Conservation (phyloP, 176 grass and related monocot genomes). For the Areca catechu region DNA sequence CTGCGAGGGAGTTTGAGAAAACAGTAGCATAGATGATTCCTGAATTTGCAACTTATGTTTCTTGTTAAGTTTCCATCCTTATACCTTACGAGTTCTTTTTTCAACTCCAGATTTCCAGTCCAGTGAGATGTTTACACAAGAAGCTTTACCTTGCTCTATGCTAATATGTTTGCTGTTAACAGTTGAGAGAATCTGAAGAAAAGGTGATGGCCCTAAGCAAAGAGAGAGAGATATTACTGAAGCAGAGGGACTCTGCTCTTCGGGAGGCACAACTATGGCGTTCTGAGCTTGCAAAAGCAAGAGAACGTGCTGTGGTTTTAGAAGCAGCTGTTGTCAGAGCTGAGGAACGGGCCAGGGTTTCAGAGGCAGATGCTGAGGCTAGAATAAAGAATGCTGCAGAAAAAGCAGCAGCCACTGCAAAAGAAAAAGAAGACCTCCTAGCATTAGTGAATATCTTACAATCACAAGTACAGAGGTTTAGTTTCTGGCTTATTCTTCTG, state of each 20-base stretch:
- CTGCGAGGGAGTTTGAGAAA: too few relatives aligned
- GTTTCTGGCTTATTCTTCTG: background rate
- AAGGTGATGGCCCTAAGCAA: constrained; percentile 54
- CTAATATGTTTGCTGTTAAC: constrained; percentile 17
- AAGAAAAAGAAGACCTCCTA: constrained; percentile 76
- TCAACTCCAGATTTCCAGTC: too few relatives aligned
- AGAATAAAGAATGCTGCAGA: constrained; percentile 56
- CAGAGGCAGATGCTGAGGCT: constrained; percentile 50
- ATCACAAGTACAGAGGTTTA: constrained; percentile 83
- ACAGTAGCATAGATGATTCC: too few relatives aligned
- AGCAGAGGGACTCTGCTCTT: constrained; percentile 71
- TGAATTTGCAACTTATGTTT: too few relatives aligned
- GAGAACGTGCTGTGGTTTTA: constrained; percentile 75
- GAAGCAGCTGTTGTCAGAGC: constrained; percentile 79
- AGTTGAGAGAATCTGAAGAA: constrained; percentile 79
- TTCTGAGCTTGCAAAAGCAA: constrained; percentile 90
- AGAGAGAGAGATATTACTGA: constrained; percentile 71
- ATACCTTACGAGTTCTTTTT: background rate
- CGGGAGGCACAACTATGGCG: constrained; percentile 87
- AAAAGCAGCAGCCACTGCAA: constrained; percentile 40
- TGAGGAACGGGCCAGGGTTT: constrained; percentile 67
- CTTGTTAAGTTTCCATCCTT: background rate
- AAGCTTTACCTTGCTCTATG: background rate
- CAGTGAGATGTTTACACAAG: too few relatives aligned
- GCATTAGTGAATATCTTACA: constrained; percentile 56